phyloP scores from a whole-genome alignment of 139 green algal species.

The Protoeuglena noctilucae region DNA sequence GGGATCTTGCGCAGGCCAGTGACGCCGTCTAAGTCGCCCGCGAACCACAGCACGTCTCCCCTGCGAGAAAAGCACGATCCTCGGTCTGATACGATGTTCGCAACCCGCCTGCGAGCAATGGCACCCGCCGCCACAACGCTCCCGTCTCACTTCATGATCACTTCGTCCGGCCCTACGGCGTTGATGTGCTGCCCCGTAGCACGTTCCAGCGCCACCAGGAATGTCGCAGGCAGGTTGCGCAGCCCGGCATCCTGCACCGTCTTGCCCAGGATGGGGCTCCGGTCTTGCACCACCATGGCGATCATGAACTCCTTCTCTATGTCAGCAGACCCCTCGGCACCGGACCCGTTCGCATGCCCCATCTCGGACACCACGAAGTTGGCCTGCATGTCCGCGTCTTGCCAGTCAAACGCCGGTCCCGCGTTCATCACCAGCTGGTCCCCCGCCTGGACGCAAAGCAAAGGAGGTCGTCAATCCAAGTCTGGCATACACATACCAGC shows the following conservation, averaged over 20 bases:
- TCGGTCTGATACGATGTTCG: not conserved
- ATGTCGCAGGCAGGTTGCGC: constrained; percentile 12
- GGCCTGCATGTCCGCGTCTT: not conserved
- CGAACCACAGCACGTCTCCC: constrained; percentile 63
- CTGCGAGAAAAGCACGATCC: not conserved
- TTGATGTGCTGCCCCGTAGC: constrained; percentile 17
- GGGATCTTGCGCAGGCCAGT: constrained; percentile 36
- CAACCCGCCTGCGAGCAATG: constrained; percentile 3
- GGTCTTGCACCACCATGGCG: constrained; percentile 13
- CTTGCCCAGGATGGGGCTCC: constrained; percentile 13
- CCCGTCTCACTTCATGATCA: constrained; percentile 1
- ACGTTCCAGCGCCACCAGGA: constrained; percentile 38
- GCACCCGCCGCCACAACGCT: not conserved
- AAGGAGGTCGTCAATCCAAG: not conserved
- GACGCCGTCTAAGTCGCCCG: constrained; percentile 33
- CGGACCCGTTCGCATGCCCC: not conserved
- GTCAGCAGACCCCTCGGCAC: too few relatives aligned
- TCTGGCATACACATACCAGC: constrained; percentile 1
- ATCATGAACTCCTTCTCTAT: constrained; percentile 21
- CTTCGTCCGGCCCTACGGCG: constrained; percentile 25
- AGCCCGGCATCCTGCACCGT: constrained; percentile 18
- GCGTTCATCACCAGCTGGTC: constrained; percentile 6
- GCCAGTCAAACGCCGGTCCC: not conserved
- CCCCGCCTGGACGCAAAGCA: not conserved
- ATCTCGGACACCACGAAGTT: not conserved